Evolutionary conservation across 768 basidiomycete species (phyloP), one percentile per base, ranked within the genome.

Genomic region (Boletus coccyginus): DNA sequence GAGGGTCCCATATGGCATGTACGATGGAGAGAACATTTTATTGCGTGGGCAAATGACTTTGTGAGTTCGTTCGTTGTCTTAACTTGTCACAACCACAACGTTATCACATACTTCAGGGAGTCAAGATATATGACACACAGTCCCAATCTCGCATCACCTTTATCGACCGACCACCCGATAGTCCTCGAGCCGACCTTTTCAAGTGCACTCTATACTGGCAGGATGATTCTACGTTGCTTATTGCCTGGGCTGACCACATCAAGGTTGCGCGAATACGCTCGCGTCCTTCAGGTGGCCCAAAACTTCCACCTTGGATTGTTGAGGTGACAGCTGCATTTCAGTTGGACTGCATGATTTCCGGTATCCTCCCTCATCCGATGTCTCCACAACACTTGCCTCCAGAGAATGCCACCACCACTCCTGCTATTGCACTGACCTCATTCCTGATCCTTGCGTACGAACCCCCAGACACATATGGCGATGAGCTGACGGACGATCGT

Each of bases 1-100:
- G 97, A 98, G 73, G 97, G 96, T 12, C 92, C 97, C 0, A 92
- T 99, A 50, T 98, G 94, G 94, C 85, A 87, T 50, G 84, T 87
- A 11, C 81, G 88, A 55, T 98, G 97, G 97, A 78, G 85, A 64
- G 87, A 86, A 2, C 81, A 81, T 46, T 76, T 97, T 32, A 93
- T 98, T 61, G 94, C 94, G 0, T 99, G 97, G 97, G 93, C 95
- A 4, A 97, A 94, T 62, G 97, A 99, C 68, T 63, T 85, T 42
- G 93, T 94, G 59, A 66, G 86, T 70, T 33, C n/a, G 41, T 32
- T 50, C 27, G 29, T 36, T 17, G n/a, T 47, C 35, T 38, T 31
- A 7, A 52, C 40, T 27, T 41, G 17, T 35, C 40, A 14, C 12
- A 17, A 14, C 5, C 16, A 40, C 41, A n/a, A 55, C 19, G 52